Conservation (phyloP, 352 stramenopile genomes). For the Globisporangium sylvaticum region DNA sequence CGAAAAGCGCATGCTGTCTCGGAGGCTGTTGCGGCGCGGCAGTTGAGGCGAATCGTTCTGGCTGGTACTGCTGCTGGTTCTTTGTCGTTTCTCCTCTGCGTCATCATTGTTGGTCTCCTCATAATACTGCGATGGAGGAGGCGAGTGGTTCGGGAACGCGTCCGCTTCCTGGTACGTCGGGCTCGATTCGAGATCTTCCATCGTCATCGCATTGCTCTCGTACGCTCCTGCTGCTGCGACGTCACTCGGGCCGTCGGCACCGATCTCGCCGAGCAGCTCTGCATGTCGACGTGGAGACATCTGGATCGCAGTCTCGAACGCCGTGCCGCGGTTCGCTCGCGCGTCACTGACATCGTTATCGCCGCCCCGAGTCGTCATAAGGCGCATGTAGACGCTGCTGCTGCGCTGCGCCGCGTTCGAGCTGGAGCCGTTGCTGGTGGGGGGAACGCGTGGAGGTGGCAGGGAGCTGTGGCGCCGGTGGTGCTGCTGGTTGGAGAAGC, state of each 20-base stretch:
- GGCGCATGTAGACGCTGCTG: conserved; percentile 7
- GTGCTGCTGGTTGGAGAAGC: conserved; percentile 4
- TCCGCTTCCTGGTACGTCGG: conserved; percentile 2
- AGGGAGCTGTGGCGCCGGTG: conserved; percentile 13
- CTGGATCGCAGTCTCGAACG: conserved; percentile 18
- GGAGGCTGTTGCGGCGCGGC: conserved; percentile 31
- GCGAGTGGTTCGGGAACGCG: conserved; percentile 4
- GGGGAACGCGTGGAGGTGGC: not conserved
- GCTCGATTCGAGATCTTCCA: conserved; percentile 12
- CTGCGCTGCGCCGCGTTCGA: conserved; percentile 6
- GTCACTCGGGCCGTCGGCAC: not conserved
- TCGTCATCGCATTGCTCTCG: not conserved
- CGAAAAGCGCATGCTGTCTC: conserved; percentile 48
- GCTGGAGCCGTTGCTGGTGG: not conserved
- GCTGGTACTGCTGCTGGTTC: conserved; percentile 4
- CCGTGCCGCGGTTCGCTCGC: not conserved
- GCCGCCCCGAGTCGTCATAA: not conserved
- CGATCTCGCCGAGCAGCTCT: conserved; percentile 6
- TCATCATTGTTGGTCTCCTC: not conserved
- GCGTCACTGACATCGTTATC: not conserved
- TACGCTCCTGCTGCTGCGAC: not conserved
- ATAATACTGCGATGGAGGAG: not conserved
- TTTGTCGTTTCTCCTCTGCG: not conserved
- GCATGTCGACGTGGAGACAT: conserved; percentile 8
- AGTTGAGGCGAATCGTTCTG: not conserved